Evolutionary conservation across 1,284 basidiomycete genomes (phyloP), one percentile per base, ranked within the genome.

Genomic region (Moesziomyces sp.): DNA sequence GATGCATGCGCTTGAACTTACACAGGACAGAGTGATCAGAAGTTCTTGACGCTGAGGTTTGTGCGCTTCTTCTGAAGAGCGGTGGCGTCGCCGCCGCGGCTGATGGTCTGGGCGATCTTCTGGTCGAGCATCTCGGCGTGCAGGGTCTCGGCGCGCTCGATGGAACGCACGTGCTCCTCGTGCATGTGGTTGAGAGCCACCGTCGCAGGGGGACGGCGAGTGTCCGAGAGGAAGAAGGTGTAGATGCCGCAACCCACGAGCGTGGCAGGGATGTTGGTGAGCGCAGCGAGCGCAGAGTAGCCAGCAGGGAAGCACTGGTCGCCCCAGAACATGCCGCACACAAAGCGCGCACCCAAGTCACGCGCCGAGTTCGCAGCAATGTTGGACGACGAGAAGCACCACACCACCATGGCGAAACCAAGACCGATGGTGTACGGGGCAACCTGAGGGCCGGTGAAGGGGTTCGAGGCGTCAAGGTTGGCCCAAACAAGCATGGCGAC

Each of bases 171-270:
- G 44, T 76, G 70, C 46, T 77, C 67, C 45, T 62, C 65, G 52
- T 71, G 64, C 52, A 71, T 24, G 62, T 76, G 61, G 55, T 48
- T 49, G 46, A 76, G 67, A 8, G 59, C 34, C 11, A 77, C 68
- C n/a, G 49, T 40, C 0, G 76, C 73, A 13, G 76, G 63, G 14
- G 77, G 77, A 10, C 78, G 55, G 10, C 78, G 57, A 13, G 74
- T 78, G 68, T 79, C 76, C 26, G 52, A 56, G 45, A 79, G 64
- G 66, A 79, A 68, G 74, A 78, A 79, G 24, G 78, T 79, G 74
- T 79, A 78, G 54, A 79, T 71, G 10, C 47, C 63, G 43, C 56
- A 54, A 10, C 70, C 78, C 26, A 78, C 26, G n/a, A 79, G 26
- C 0, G 78, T 78, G 4, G 74, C 76, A 0, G 72, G 73, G 49